Evolutionary conservation across 1,284 basidiomycete species (phyloP).

Genomic region (Malassezia brasiliensis): DNA sequence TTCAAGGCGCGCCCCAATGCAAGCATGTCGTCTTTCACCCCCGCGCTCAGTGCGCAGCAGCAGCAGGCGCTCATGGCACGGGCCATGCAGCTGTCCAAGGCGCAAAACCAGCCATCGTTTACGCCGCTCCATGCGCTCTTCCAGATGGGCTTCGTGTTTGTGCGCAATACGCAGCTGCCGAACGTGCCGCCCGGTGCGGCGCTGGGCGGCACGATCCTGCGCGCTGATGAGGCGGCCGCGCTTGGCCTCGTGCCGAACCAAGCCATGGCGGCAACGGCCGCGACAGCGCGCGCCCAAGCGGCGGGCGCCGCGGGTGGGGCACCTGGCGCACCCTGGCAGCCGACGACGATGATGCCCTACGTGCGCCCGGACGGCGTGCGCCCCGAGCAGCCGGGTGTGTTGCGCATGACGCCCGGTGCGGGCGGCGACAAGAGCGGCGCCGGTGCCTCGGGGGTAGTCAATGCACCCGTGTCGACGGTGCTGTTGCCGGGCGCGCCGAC

Average conservation of each 20-base stretch:
- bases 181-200: slow-evolving; percentile 22
- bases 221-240: slow-evolving; percentile 34
- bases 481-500: slow-evolving; percentile 17
- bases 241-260: slow-evolving; percentile 33
- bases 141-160: slow-evolving; percentile 41
- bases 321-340: background rate
- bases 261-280: background rate
- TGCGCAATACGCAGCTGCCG: slow-evolving; percentile 33
- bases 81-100: slow-evolving; percentile 32
- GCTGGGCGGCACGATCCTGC: slow-evolving; percentile 34
- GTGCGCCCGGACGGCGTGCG: slow-evolving; percentile 4
- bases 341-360: background rate
- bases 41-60: slow-evolving; percentile 30
- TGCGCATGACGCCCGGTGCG: background rate
- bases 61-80: slow-evolving; percentile 33
- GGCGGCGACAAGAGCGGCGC: background rate
- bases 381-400: slow-evolving; percentile 12
- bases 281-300: background rate
- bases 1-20: background rate
- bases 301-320: background rate
- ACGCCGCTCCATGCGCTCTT: slow-evolving; percentile 33
- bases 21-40: slow-evolving; percentile 18
- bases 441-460: background rate
- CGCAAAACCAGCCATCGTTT: slow-evolving; percentile 24
- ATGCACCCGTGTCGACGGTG: background rate